These are phyloP conservation scores for Pogostemon cablin DNA, from an alignment of 257 asterid genomes.

Conservation along the genomic window DNA sequence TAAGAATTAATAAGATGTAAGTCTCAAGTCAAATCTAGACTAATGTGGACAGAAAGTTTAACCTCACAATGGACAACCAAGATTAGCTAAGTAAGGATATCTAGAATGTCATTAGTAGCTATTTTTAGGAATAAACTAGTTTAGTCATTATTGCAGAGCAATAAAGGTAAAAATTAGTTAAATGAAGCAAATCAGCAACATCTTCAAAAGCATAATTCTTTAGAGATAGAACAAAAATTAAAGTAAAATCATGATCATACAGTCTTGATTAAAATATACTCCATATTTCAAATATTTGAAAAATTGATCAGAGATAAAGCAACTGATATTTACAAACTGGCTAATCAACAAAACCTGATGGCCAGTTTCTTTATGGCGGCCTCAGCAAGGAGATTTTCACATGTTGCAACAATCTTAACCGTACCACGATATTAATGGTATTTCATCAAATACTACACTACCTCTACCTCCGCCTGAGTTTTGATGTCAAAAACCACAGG, in stretches of 20 bases:
- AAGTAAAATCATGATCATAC: slow-evolving; percentile 3
- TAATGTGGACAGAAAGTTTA: slow-evolving; percentile 1
- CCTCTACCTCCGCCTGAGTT: too few relatives aligned
- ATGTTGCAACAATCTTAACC: too few relatives aligned
- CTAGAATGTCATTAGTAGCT: background rate
- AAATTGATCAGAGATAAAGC: too few relatives aligned
- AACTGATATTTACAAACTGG: too few relatives aligned
- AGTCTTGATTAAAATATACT: background rate
- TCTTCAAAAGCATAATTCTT: background rate
- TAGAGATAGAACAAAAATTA: background rate
- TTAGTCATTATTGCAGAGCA: slow-evolving; percentile 6
- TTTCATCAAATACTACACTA: too few relatives aligned
- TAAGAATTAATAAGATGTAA: background rate
- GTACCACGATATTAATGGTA: too few relatives aligned
- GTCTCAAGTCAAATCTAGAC: background rate
- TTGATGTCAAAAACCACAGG: too few relatives aligned
- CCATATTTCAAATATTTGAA: too few relatives aligned
- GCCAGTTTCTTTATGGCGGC: too few relatives aligned
- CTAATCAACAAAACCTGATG: too few relatives aligned
- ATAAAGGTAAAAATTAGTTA: background rate
- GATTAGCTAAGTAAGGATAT: background rate
- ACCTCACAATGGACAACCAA: background rate
- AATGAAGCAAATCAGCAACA: slow-evolving; percentile 11
- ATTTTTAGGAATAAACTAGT: background rate
- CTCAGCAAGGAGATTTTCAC: too few relatives aligned